phyloP scores from a whole-genome alignment of 176 grass and related monocot species.

The Oryza rufipogon region DNA sequence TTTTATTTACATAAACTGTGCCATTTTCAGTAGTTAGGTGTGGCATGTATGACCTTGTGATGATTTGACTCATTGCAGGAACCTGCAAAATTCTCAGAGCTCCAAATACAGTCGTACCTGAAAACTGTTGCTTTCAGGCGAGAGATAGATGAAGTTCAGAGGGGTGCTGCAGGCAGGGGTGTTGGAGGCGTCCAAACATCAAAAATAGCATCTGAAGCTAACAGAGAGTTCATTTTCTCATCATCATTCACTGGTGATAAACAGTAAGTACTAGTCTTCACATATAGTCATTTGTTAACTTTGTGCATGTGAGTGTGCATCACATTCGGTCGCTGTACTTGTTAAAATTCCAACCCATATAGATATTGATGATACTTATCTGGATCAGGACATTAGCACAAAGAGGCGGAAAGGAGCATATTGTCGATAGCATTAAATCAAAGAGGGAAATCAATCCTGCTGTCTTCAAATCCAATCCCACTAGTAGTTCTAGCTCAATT shows the following conservation, averaged over 20 bases:
- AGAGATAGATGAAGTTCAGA: conserved; percentile 93
- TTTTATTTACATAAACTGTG: not conserved
- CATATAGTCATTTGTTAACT: conserved; percentile 13
- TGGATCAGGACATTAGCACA: conserved; percentile 56
- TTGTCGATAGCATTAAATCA: conserved; percentile 34
- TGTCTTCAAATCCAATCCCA: conserved; percentile 42
- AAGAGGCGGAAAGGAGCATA: conserved; percentile 57
- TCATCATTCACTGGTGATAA: conserved; percentile 98
- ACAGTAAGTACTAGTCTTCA: conserved; percentile 59
- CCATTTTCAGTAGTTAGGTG: not conserved
- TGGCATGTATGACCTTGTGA: not conserved
- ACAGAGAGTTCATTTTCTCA: conserved; percentile 97
- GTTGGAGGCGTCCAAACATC: conserved; percentile 85
- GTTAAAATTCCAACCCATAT: not conserved
- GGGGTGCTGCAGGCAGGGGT: conserved; percentile 68
- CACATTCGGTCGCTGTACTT: conserved; percentile 13
- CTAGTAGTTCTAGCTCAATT: conserved; percentile 54
- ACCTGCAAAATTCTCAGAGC: conserved; percentile 93
- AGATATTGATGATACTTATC: conserved; percentile 26
- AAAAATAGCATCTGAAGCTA: conserved; percentile 94
- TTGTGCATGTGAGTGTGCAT: conserved; percentile 30
- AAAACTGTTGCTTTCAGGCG: conserved; percentile 96
- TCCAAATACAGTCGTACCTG: conserved; percentile 99
- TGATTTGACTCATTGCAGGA: conserved; percentile 54
- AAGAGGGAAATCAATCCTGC: conserved; percentile 46